A percentile compares a stretch with the other conserved stretches of the same genome.
These are phyloP conservation scores for Phytopythium boreale DNA, from an alignment of 352 stramenopile species.

Conservation along the genomic window DNA sequence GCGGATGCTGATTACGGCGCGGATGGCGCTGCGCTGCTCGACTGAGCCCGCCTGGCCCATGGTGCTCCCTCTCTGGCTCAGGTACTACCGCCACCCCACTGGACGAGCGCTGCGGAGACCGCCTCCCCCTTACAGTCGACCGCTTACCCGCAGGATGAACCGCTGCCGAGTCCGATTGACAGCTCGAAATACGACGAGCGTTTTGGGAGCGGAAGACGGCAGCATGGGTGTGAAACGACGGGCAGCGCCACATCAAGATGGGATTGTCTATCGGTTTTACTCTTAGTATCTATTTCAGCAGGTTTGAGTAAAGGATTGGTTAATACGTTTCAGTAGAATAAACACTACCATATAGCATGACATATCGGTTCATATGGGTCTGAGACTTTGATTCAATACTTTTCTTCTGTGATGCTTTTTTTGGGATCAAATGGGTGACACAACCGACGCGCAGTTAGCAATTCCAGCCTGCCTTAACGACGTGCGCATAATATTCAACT, in stretches of 20 bases:
- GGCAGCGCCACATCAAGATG: background rate
- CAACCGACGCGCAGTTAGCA: background rate
- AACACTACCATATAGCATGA: background rate
- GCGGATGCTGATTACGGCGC: constrained; percentile 63
- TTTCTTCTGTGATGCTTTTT: too few relatives aligned
- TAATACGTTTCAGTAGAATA: background rate
- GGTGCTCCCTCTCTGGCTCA: background rate
- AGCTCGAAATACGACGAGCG: background rate
- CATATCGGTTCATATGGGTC: background rate
- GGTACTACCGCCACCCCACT: background rate
- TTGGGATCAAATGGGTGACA: background rate
- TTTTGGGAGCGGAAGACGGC: background rate
- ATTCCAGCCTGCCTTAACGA: background rate
- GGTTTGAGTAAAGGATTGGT: background rate
- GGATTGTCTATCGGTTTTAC: background rate
- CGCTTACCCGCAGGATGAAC: background rate
- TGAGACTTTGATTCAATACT: constrained; percentile 1
- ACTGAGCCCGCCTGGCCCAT: constrained; percentile 81
- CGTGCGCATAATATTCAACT: background rate
- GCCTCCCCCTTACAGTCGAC: background rate
- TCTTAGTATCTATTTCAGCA: background rate
- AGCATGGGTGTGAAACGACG: constrained; percentile 7
- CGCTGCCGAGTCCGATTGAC: background rate
- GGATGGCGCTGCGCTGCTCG: constrained; percentile 79
- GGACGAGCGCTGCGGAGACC: background rate